These are phyloP conservation scores for Aspergillus bertholletiae DNA, from an alignment of 495 filamentous ascomycete species.

Conservation along the genomic window DNA sequence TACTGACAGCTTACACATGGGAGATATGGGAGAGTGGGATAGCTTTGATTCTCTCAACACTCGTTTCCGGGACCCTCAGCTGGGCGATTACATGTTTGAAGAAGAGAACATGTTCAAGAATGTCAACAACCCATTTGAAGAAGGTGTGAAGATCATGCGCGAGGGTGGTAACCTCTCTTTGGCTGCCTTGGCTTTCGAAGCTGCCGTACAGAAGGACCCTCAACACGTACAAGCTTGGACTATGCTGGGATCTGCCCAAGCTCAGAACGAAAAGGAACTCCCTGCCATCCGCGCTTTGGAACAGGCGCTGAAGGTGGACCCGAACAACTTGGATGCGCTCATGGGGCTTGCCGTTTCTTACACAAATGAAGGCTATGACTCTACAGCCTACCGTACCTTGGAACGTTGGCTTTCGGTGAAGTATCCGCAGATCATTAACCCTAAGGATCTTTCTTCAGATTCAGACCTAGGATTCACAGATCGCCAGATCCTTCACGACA, in stretches of 20 bases:
- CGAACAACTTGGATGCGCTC: constrained; percentile 79
- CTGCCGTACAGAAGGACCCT: constrained; percentile 85
- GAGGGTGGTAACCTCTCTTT: constrained; percentile 91
- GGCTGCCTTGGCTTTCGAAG: constrained; percentile 94
- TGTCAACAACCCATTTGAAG: constrained; percentile 76
- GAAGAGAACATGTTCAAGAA: constrained; percentile 83
- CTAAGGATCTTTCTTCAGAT: constrained; percentile 61
- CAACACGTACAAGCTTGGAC: constrained; percentile 91
- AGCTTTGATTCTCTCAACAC: constrained; percentile 63
- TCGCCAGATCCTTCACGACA: constrained; percentile 83
- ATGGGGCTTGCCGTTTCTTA: constrained; percentile 98
- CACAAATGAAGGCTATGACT: constrained; percentile 98
- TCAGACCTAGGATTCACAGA: constrained; percentile 88
- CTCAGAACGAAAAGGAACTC: constrained; percentile 96
- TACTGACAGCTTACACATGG: constrained; percentile 56
- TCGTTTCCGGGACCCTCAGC: constrained; percentile 62
- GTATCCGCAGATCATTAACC: constrained; percentile 76
- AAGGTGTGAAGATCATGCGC: constrained; percentile 86
- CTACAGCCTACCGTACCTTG: constrained; percentile 90
- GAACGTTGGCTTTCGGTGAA: constrained; percentile 94
- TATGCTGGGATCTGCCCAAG: constrained; percentile 83
- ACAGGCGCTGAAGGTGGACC: constrained; percentile 82
- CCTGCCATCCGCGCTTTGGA: constrained; percentile 98
- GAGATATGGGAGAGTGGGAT: constrained; percentile 67
- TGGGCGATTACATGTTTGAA: constrained; percentile 93